Base-by-base conservation (phyloP, 2,329 filamentous ascomycete species). In the Karstenula rhodostoma region DNA sequence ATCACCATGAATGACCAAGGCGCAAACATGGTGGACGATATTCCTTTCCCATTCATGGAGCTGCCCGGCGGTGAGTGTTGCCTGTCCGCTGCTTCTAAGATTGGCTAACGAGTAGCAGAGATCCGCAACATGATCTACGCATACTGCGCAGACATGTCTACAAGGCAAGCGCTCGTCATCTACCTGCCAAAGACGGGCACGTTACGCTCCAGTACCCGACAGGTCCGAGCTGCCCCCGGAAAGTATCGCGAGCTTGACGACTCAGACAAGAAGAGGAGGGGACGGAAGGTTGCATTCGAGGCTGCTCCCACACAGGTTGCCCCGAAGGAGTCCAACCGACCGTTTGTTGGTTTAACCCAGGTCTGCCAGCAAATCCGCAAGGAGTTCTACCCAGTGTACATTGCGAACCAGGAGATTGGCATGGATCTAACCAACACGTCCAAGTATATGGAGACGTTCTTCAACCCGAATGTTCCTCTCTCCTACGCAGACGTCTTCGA, bases 61-160 rank as follows among this genome's bases (percentile, higher is more conserved):
- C 58, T 64, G 15, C 61, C 61, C 9, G 51, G 47, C 17, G 59
- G 61, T 61, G 48, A 52, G 61, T 56, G 13, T 15, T 6, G 13
- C 12, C 7, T 3, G 15, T 40, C 17, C 15, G 42, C 15, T 12
- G 19, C n/a, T 56, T 23, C 13, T 5, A 22, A 27, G 15, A 32
- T 2, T 19, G 12, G 29, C 63, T 66, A 29, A 68, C 15, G 9
- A 3, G 22, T 1, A 51, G 8, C 40, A 76, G 73, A 76, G 33
- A 58, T 76, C 19, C 67, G 73, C 5, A 76, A 76, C 58, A 23
- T 64, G 15, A 64, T 76, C 23, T 76, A 76, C 57, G 22, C 54
- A 1, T 58, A 67, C 22, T 65, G 62, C 2, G 23, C 46, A 10
- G 19, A 22, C 40, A 55, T 55, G 12, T 54, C 19, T 33, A 29